Conservation (phyloP, 192 early-diverging fungal genomes). For the Chytriomyces sp. region DNA sequence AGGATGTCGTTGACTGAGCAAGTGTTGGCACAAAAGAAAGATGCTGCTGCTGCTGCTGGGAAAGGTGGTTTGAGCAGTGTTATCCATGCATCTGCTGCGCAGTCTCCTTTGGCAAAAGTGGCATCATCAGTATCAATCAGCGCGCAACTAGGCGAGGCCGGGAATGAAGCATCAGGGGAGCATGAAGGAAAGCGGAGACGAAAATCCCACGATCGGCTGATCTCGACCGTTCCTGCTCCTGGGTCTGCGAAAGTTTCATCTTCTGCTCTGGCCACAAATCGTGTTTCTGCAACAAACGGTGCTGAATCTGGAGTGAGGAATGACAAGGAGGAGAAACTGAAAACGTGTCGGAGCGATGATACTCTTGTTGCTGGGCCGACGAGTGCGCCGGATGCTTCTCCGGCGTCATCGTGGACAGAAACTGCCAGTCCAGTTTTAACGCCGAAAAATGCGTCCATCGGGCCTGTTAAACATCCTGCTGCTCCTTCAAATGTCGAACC, state of each 20-base stretch:
- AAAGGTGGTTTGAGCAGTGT: not conserved
- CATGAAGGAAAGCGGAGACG: conserved; percentile 12
- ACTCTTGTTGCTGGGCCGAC: conserved; percentile 11
- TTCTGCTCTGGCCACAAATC: not conserved
- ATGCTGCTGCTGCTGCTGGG: not conserved
- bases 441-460: not conserved
- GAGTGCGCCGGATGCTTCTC: not conserved
- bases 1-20: not conserved
- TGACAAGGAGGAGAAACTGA: conserved; percentile 5
- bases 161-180: not conserved
- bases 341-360: conserved; percentile 8
- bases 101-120: not conserved
- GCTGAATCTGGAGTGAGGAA: not conserved
- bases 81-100: not conserved
- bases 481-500: not conserved
- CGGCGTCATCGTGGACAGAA: not conserved
- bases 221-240: not conserved
- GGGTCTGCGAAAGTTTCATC: not conserved
- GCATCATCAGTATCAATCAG: not conserved
- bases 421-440: not conserved
- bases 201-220: not conserved
- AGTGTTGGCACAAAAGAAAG: not conserved
- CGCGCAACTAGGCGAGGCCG: not conserved
- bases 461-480: not conserved
- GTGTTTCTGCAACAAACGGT: not conserved